Evolutionary conservation across 2,329 filamentous ascomycete species (phyloP).

Genomic region (Pseudogymnoascus sp.): DNA sequence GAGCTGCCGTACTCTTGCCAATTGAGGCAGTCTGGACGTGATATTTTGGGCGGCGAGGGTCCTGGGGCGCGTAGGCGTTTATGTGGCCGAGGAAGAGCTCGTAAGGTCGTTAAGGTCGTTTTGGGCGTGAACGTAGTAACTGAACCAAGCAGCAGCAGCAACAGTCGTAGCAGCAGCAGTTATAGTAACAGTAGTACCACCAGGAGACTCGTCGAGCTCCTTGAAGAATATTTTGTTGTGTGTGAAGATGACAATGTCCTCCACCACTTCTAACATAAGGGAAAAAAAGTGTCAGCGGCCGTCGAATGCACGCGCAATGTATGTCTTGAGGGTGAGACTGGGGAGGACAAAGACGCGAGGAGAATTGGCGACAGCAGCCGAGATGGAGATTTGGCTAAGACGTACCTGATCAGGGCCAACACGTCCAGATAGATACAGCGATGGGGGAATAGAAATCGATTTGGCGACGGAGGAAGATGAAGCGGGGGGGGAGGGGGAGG

Average conservation of each 20-base stretch:
- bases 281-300: background rate
- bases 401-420: background rate
- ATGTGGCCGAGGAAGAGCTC: conserved; percentile 23
- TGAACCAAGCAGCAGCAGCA: background rate
- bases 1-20: conserved; percentile 26
- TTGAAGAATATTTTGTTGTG: background rate
- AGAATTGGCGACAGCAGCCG: conserved; percentile 13
- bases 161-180: conserved; percentile 11
- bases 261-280: background rate
- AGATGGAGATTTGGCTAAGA: conserved; percentile 18
- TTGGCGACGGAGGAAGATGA: conserved; percentile 19
- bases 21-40: conserved; percentile 23
- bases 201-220: background rate
- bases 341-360: background rate
- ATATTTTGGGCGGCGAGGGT: conserved; percentile 21
- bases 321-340: background rate
- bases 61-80: conserved; percentile 30
- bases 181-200: background rate
- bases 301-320: background rate
- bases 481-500: conserved; percentile 12
- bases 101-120: conserved; percentile 16
- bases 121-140: background rate
- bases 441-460: background rate
- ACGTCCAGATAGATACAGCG: background rate
- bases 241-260: background rate